Base-by-base conservation (phyloP, 129 eudicot genomes). In the Artemisia argyi region DNA sequence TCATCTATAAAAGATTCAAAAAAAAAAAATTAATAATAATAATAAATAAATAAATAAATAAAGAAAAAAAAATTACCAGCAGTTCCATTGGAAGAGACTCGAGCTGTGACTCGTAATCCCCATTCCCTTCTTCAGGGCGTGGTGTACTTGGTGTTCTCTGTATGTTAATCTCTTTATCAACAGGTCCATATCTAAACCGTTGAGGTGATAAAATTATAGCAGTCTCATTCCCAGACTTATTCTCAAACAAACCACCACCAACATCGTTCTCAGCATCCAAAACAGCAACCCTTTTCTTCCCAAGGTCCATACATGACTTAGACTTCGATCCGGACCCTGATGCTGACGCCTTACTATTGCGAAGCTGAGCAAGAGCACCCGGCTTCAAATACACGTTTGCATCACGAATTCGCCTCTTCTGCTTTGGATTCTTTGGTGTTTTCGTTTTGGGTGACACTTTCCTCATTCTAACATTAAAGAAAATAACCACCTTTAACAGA, bases 311-410 rank as follows among this genome's bases (percentile, higher is more conserved):
- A 77, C 95, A 89, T 2, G 82, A 65, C 82, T 74, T 81, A 1
- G 83, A 65, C 82, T 74, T 81, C 22, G 90, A 57, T 66, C 79
- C 82, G 1, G 78, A 62, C 24, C 32, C 66, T 1, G 51, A 48
- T 11, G 15, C 49, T 2, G 78, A 81, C 2, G 85, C 91, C 74
- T 85, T 92, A 20, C 63, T 81, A 61, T 92, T 64, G 12, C 96
- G 91, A 39, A 92, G 79, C 84, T 92, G 96, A 57, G 94, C 96
- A 58, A 91, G 90, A n/a, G 96, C 91, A 65, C 91, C 94, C 3
- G 96, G 97, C 80, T 77, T 92, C 79, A 92, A 61, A 80, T 83
- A 92, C 82, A 83, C 89, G 53, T 72, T 81, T 1, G 82, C 65
- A 48, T 59, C 82, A 59, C 83, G 80, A 0, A 73, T 19, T 28